Conservation (phyloP, 768 basidiomycete genomes). For the Phylloporus sp. region DNA sequence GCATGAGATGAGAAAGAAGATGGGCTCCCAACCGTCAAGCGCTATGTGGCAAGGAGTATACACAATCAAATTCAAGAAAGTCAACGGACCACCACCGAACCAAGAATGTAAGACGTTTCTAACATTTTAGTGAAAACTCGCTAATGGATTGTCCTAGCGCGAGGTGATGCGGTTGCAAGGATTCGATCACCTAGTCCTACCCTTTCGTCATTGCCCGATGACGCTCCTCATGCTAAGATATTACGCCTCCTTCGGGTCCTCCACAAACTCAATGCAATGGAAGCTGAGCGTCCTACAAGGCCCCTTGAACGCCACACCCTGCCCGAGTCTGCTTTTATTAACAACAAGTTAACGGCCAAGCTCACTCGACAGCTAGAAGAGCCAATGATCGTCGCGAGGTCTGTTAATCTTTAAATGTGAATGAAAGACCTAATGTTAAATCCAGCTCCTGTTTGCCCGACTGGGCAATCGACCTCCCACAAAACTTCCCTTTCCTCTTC, state of each 20-base stretch:
- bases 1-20: constrained; percentile 77
- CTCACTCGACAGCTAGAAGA: constrained; percentile 96
- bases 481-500: constrained; percentile 98
- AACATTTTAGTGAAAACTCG: background rate
- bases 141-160: constrained; percentile 25
- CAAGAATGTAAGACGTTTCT: constrained; percentile 49
- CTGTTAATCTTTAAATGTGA: constrained; percentile 16
- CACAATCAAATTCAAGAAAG: constrained; percentile 90
- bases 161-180: constrained; percentile 41
- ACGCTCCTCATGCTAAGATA: constrained; percentile 85
- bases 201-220: constrained; percentile 78
- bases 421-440: background rate
- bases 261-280: constrained; percentile 75
- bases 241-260: constrained; percentile 85
- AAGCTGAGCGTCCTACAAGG: constrained; percentile 51
- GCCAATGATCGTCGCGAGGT: constrained; percentile 99
- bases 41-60: constrained; percentile 89
- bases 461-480: constrained; percentile 94
- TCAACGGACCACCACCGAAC: constrained; percentile 70
- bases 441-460: constrained; percentile 90
- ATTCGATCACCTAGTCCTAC: constrained; percentile 62
- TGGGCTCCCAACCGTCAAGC: constrained; percentile 57
- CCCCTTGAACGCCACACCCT: constrained; percentile 56
- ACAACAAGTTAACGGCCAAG: constrained; percentile 97
- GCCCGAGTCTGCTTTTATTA: constrained; percentile 84